These are phyloP conservation scores for Trametes villosa DNA, from an alignment of 768 basidiomycete genomes.

Conservation along the genomic window DNA sequence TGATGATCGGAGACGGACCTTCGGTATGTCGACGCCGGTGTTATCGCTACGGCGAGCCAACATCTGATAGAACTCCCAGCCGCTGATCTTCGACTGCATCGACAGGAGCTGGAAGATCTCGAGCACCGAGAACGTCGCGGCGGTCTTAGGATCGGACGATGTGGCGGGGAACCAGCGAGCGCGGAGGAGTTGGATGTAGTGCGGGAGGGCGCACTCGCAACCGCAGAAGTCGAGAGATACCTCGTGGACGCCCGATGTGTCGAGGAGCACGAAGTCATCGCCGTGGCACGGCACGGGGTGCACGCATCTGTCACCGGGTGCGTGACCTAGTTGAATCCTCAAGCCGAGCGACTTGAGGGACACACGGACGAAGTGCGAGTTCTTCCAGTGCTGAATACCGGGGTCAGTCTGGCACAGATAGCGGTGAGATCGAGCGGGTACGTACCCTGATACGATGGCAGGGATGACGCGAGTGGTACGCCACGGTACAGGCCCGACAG, in stretches of 20 bases:
- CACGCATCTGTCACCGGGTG: constrained; percentile 14
- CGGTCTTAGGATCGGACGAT: not conserved
- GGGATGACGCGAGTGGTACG: constrained; percentile 14
- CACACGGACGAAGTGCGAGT: too few species aligned
- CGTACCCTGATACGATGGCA: constrained; percentile 27
- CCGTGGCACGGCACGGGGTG: not conserved
- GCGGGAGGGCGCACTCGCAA: constrained; percentile 16
- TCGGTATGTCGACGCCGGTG: not conserved
- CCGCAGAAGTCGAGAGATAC: constrained; percentile 31
- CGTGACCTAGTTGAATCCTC: constrained; percentile 35
- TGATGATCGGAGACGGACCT: not conserved
- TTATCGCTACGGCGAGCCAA: not conserved
- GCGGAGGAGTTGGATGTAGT: not conserved
- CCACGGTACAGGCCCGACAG: not conserved
- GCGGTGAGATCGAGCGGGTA: too few species aligned
- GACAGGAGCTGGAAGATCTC: not conserved
- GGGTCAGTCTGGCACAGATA: too few species aligned
- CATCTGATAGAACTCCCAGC: not conserved
- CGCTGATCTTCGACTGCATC: not conserved
- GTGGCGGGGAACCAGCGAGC: not conserved
- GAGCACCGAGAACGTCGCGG: not conserved
- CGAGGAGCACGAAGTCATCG: constrained; percentile 26
- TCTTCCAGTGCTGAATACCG: too few species aligned
- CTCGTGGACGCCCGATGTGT: constrained; percentile 32
- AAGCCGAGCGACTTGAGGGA: constrained; percentile 26